phyloP scores from a whole-genome alignment of 805 yeast genomes.

The Komagataella pastoris region DNA sequence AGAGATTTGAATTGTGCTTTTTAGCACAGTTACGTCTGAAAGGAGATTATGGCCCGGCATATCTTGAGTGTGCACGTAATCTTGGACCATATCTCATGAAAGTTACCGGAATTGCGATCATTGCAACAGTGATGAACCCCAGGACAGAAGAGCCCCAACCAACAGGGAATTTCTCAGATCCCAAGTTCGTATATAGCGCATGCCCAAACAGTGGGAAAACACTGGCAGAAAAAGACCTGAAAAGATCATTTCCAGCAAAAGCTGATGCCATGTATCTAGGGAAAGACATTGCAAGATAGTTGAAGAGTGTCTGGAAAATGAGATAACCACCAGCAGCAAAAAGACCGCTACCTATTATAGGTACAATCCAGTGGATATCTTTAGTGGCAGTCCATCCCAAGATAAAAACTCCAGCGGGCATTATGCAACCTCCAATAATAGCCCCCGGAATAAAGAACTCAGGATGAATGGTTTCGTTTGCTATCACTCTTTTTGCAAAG shows the following conservation, averaged over 20 bases:
- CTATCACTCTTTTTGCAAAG: constrained; percentile 13
- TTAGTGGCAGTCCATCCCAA: constrained; percentile 45
- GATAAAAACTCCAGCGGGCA: constrained; percentile 43
- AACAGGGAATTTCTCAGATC: constrained; percentile 34
- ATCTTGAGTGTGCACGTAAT: neutral
- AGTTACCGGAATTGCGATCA: constrained; percentile 21
- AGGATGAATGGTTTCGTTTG: constrained; percentile 14
- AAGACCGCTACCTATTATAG: constrained; percentile 27
- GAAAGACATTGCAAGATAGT: constrained; percentile 35
- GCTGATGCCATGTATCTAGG: constrained; percentile 41
- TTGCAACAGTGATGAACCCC: constrained; percentile 28
- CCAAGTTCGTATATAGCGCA: constrained; percentile 28
- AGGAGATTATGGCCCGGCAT: neutral
- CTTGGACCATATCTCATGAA: neutral
- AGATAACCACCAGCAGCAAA: constrained; percentile 27
- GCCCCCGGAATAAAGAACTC: constrained; percentile 47
- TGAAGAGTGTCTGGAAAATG: constrained; percentile 37
- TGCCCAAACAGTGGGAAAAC: constrained; percentile 47
- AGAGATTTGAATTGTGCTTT: too few species aligned
- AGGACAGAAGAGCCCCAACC: constrained; percentile 44
- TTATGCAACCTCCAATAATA: constrained; percentile 38
- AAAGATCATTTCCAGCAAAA: constrained; percentile 41
- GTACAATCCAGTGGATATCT: constrained; percentile 39
- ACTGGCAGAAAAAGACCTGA: constrained; percentile 39
- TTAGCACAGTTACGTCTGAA: too few species aligned